Base-by-base conservation (phyloP, 2,329 filamentous ascomycete genomes). In the Aspergillus costaricaensis region DNA sequence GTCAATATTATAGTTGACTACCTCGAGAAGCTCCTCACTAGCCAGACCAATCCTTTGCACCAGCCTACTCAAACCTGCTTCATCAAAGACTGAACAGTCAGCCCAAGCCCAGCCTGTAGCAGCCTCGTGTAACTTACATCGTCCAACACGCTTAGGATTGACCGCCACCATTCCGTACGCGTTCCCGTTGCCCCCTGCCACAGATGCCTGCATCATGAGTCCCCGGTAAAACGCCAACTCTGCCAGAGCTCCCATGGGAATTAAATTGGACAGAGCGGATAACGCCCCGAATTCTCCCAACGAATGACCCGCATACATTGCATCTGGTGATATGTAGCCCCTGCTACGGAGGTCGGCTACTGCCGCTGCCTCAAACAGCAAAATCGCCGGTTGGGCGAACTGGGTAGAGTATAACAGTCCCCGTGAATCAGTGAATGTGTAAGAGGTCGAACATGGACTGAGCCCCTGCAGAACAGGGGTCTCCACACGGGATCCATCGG, bases 161-260 rank as follows among this genome's bases (percentile, higher is more conserved):
- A 55, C 58, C 17, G 65, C 65, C 39, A 66, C 44, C 65, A 67
- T 67, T 15, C 65, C 65, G 32, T 66, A 67, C 2, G 58, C 58
- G 17, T 92, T 89, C 19, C 94, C 94, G 57, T 88, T 91, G 75
- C 97, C 94, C 74, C 93, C 92, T 82, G 97, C 92, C 63, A 98
- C 94, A 15, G 95, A 94, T 41, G 97, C 93, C 80, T 98, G 94
- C 94, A 98, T 98, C 23, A 94, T 97, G 70, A 98, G 82, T 71
- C 94, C 94, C 76, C 94, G 91, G 82, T 98, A 98, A 84, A 98
- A 98, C 57, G 98, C 94, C 56, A 98, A 91, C 0, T 94, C 96
- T 1, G 97, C 93, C 74, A 98, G 82, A 65, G 89, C 92, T 81
- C 97, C 93, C 70, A 97, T 97, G 5, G 94, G 93, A 89, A 98